phyloP scores from a whole-genome alignment of 805 yeast genomes.

The Ogataea ganodermae region DNA sequence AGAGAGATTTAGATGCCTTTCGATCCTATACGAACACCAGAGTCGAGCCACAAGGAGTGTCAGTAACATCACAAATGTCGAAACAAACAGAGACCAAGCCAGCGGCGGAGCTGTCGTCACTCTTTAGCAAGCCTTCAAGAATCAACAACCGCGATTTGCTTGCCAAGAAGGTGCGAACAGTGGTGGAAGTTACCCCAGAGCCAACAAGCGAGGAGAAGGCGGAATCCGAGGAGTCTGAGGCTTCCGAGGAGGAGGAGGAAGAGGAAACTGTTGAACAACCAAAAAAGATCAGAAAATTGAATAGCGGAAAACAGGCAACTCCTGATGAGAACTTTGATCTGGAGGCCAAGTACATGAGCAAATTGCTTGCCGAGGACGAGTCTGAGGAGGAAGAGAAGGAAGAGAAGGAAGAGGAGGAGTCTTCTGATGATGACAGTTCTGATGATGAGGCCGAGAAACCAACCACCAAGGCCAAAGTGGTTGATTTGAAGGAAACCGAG shows the following conservation, averaged over 20 bases:
- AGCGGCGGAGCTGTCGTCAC: conserved; percentile 9
- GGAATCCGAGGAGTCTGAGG: conserved; percentile 25
- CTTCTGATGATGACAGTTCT: conserved; percentile 17
- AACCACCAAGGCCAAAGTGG: conserved; percentile 37
- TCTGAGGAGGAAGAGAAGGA: conserved; percentile 27
- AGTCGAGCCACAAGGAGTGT: background rate
- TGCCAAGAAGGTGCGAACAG: conserved; percentile 30
- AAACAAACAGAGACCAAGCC: background rate
- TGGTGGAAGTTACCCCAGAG: conserved; percentile 18
- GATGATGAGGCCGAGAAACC: conserved; percentile 29
- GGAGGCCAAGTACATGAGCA: conserved; percentile 55
- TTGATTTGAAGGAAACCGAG: conserved; percentile 70
- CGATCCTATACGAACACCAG: too few species aligned
- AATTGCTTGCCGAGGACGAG: conserved; percentile 44
- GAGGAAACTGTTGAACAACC: conserved; percentile 18
- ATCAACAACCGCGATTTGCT: conserved; percentile 40
- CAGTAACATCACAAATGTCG: background rate
- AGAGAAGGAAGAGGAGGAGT: conserved; percentile 25
- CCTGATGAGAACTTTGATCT: conserved; percentile 49
- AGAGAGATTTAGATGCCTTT: too few species aligned
- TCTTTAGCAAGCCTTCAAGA: conserved; percentile 45
- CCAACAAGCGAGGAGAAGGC: conserved; percentile 13
- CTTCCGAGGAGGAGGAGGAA: conserved; percentile 22
- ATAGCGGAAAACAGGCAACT: conserved; percentile 21
- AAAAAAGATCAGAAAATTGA: conserved; percentile 20